These are phyloP conservation scores for Pseudopediastrum boryanum DNA, from an alignment of 139 green algal genomes.

Conservation along the genomic window DNA sequence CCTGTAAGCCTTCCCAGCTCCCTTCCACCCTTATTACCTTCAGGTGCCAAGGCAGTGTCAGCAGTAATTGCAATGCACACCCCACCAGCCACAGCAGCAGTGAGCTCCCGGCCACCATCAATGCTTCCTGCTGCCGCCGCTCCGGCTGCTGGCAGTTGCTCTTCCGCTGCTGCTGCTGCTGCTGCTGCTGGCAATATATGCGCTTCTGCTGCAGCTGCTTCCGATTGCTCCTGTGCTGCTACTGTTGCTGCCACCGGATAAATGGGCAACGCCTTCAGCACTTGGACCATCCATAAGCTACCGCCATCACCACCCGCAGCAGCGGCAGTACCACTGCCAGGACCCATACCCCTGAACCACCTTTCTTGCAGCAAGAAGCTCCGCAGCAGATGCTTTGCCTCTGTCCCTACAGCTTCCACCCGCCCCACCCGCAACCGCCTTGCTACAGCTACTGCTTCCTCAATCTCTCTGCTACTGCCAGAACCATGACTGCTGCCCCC, in stretches of 20 bases:
- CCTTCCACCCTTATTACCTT: too few relatives aligned
- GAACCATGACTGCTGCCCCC: neutral
- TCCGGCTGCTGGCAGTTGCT: neutral
- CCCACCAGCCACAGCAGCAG: neutral
- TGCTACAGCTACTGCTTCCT: too few relatives aligned
- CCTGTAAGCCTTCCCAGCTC: too few relatives aligned
- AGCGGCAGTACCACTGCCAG: neutral
- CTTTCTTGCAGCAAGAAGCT: constrained; percentile 12
- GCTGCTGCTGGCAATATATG: neutral
- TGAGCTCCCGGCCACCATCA: too few relatives aligned
- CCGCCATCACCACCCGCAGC: neutral
- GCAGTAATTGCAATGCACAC: too few relatives aligned
- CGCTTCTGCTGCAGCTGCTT: constrained; percentile 27
- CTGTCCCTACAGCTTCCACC: neutral
- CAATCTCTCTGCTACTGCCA: neutral
- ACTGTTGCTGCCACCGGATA: constrained; percentile 38
- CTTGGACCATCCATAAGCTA: neutral
- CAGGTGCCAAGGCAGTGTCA: constrained; percentile 15
- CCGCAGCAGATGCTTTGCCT: neutral
- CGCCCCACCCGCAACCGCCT: neutral
- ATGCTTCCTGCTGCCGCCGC: neutral
- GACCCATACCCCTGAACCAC: constrained; percentile 4
- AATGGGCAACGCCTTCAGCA: constrained; percentile 14
- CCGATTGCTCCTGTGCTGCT: too few relatives aligned
- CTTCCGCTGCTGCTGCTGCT: constrained; percentile 21